phyloP scores from a whole-genome alignment of 257 asterid species.

The Nicotiana otophora region DNA sequence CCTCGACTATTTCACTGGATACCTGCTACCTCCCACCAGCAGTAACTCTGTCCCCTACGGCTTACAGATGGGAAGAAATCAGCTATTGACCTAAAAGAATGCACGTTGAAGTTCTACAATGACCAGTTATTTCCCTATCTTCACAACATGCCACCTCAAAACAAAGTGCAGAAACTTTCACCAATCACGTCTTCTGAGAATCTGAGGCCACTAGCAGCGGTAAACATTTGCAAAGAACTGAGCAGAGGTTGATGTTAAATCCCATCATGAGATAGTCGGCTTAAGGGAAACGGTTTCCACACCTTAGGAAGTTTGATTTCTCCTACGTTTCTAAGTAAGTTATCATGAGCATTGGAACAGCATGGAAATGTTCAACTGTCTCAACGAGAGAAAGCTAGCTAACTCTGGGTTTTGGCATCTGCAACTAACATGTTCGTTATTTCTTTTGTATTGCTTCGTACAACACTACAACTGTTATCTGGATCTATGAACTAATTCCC shows the following conservation, averaged over 20 bases:
- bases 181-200: neutral
- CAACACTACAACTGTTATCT: neutral
- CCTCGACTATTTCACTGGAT: no score
- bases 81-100: no score
- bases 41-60: no score
- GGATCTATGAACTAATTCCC: neutral
- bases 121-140: neutral
- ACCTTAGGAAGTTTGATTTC: neutral
- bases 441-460: neutral
- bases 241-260: neutral
- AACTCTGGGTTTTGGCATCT: neutral
- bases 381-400: neutral
- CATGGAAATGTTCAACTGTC: neutral
- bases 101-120: neutral
- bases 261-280: neutral
- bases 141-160: neutral
- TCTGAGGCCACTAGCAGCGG: neutral
- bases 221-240: neutral
- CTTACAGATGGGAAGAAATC: no score
- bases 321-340: neutral
- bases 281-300: neutral
- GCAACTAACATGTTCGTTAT: neutral
- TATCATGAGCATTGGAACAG: neutral
- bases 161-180: neutral
- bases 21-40: no score